Conservation (phyloP, 345 rosid species). For the Salix koriyanagi region DNA sequence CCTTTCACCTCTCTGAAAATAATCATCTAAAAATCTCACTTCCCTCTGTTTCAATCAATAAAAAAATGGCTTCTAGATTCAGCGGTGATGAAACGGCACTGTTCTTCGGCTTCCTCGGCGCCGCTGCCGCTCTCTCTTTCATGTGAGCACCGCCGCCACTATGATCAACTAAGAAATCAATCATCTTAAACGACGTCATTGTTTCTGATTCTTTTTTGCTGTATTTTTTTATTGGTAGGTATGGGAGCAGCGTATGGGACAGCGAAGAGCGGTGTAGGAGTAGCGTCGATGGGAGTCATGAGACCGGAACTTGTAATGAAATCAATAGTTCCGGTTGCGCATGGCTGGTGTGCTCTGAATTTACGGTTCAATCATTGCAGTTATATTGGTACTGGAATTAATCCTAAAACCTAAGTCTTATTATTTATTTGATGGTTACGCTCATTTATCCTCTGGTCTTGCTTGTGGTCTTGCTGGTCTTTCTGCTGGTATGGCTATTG, state of each 20-base stretch:
- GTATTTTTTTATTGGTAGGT: background rate
- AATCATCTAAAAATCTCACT: background rate
- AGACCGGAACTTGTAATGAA: conserved; percentile 22
- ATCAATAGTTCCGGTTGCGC: conserved; percentile 19
- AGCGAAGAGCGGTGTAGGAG: conserved; percentile 22
- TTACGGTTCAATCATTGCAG: conserved; percentile 17
- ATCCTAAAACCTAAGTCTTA: conserved; percentile 21
- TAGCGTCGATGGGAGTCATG: conserved; percentile 24
- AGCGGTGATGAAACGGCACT: conserved; percentile 49
- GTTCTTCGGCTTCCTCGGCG: conserved; percentile 49
- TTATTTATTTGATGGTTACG: conserved; percentile 19
- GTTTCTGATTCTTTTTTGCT: background rate
- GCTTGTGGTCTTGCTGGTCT: conserved; percentile 23
- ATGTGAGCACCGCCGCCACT: conserved; percentile 3
- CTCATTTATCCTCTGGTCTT: conserved; percentile 30
- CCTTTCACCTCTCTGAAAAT: no score
- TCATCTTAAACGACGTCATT: background rate
- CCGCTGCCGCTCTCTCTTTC: conserved; percentile 43
- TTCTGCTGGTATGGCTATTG: conserved; percentile 22
- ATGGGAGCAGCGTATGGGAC: conserved; percentile 25
- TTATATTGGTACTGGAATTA: conserved; percentile 18
- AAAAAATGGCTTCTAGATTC: conserved; percentile 23
- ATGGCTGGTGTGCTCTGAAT: conserved; percentile 23
- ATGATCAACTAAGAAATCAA: background rate
- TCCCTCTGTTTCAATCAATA: background rate